A percentile compares a stretch with the other conserved stretches of the same genome.
These are phyloP conservation scores for Ensete ventricosum DNA, from an alignment of 176 grass and related monocot species.

Conservation along the genomic window DNA sequence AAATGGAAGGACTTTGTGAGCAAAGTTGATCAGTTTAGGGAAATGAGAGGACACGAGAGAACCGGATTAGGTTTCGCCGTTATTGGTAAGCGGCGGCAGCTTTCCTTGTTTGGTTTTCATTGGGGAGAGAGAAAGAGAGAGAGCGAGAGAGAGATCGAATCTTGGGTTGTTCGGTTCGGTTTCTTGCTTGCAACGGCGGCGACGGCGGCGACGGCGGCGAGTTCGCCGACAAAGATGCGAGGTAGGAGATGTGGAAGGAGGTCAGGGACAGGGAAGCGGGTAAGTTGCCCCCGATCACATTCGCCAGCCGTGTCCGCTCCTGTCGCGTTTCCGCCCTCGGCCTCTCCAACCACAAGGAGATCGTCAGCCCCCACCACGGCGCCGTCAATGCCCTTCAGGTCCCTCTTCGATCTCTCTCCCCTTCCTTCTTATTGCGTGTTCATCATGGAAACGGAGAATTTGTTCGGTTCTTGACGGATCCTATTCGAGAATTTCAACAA, in stretches of 20 bases:
- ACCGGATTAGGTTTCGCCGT: too few species aligned
- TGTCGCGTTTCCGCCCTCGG: slow-evolving; percentile 43
- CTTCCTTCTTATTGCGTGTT: background rate
- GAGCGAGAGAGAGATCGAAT: background rate
- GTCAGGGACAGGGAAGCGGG: slow-evolving; percentile 65
- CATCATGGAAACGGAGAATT: background rate
- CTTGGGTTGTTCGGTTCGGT: background rate
- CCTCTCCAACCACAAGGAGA: slow-evolving; percentile 79
- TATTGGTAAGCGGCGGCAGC: too few species aligned
- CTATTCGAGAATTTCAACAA: too few species aligned
- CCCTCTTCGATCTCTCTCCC: background rate
- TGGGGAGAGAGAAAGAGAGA: background rate
- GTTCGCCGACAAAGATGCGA: slow-evolving; percentile 22
- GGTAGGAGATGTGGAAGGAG: slow-evolving; percentile 64
- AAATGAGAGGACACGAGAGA: too few species aligned
- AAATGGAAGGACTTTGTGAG: too few species aligned
- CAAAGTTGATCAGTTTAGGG: too few species aligned
- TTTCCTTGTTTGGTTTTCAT: too few species aligned
- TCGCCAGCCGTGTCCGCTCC: slow-evolving; percentile 32
- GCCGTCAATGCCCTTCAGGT: slow-evolving; percentile 90
- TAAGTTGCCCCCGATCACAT: slow-evolving; percentile 34
- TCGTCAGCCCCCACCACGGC: slow-evolving; percentile 61
- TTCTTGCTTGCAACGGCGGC: background rate
- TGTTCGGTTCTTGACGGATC: background rate
- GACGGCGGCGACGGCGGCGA: background rate